Evolutionary conservation across 768 basidiomycete species (phyloP).

Genomic region (Kondoa malvinella): DNA sequence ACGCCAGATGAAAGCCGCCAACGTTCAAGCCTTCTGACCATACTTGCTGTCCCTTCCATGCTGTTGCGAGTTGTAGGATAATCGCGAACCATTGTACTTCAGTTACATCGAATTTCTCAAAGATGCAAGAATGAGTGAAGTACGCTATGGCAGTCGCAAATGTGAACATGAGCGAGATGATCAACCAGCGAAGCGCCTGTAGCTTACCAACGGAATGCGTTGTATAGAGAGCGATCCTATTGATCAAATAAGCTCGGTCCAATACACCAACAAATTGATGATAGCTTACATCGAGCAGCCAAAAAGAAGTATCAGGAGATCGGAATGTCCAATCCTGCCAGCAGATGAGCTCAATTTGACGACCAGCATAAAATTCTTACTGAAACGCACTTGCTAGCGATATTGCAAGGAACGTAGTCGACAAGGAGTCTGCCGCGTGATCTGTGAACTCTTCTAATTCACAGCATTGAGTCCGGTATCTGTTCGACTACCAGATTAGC

Average conservation of each 20-base stretch:
- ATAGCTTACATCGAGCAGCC: background rate
- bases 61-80: background rate
- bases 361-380: too few species aligned
- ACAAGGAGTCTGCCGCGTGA: background rate
- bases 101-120: background rate
- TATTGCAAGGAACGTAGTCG: background rate
- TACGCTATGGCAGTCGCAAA: background rate
- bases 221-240: background rate
- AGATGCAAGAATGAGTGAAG: background rate
- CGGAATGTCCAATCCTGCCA: background rate
- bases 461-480: background rate
- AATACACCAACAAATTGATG: too few species aligned
- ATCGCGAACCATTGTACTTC: background rate
- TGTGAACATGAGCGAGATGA: too few species aligned
- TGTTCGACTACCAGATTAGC: background rate
- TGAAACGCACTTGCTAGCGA: too few species aligned
- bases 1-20: background rate
- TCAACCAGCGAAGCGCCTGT: too few species aligned
- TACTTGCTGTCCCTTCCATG: background rate
- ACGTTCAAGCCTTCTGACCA: background rate
- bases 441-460: background rate
- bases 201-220: too few species aligned
- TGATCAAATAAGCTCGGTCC: background rate
- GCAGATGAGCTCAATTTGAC: too few species aligned
- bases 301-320: background rate